A percentile compares a stretch with the other conserved stretches of the same genome.
Evolutionary conservation across 2,329 filamentous ascomycete genomes (phyloP).

Genomic region (Colletotrichum lindemuthianum): DNA sequence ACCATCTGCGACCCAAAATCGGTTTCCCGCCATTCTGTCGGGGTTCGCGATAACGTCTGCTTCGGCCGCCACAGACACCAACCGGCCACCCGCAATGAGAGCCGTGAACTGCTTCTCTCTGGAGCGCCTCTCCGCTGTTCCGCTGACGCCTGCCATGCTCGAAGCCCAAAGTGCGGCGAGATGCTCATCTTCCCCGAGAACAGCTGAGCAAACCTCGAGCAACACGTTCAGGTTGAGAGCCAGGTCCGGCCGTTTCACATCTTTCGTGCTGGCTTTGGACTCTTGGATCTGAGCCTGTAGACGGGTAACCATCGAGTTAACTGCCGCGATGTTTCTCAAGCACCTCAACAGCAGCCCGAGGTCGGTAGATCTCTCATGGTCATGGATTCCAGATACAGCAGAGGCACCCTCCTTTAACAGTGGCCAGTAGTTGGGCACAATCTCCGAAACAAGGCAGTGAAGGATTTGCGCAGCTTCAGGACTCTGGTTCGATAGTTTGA

Average conservation of each 20-base stretch:
- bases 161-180: slow-evolving; percentile 51
- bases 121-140: slow-evolving; percentile 43
- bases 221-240: slow-evolving; percentile 55
- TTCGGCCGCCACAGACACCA: slow-evolving; percentile 63
- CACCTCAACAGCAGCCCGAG: slow-evolving; percentile 67
- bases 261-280: slow-evolving; percentile 51
- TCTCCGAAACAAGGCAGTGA: slow-evolving; percentile 77
- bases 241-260: slow-evolving; percentile 52
- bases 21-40: slow-evolving; percentile 40
- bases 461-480: slow-evolving; percentile 79
- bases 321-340: slow-evolving; percentile 77
- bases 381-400: slow-evolving; percentile 29
- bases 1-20: slow-evolving; percentile 72
- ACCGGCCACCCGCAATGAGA: slow-evolving; percentile 58
- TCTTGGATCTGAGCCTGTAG: slow-evolving; percentile 70
- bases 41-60: slow-evolving; percentile 61
- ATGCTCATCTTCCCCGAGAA: slow-evolving; percentile 52
- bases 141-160: slow-evolving; percentile 36
- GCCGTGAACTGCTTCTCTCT: slow-evolving; percentile 56
- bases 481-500: slow-evolving; percentile 68
- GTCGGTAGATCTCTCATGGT: slow-evolving; percentile 45
- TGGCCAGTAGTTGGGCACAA: slow-evolving; percentile 85
- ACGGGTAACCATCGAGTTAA: slow-evolving; percentile 80
- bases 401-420: slow-evolving; percentile 61
- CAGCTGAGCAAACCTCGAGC: slow-evolving; percentile 54